phyloP scores from a whole-genome alignment of 371 early-diverging fungal genomes.

The Lichtheimia hyalospora region DNA sequence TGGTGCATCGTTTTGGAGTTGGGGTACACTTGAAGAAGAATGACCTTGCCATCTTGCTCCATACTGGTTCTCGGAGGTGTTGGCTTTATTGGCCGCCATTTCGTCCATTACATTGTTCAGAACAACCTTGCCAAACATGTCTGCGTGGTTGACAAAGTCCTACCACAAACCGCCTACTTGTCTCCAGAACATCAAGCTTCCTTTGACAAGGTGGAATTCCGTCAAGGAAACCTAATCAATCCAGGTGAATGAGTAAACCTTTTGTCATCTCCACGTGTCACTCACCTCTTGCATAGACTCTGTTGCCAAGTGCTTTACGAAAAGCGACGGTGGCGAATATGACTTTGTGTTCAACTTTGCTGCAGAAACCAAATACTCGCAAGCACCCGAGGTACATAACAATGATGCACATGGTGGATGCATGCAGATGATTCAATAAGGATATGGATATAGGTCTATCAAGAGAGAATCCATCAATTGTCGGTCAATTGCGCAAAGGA shows the following conservation, averaged over 20 bases:
- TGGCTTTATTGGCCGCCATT: conserved; percentile 85
- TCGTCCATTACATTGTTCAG: conserved; percentile 71
- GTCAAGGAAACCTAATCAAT: conserved; percentile 81
- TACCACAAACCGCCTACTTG: conserved; percentile 87
- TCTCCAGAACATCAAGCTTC: conserved; percentile 62
- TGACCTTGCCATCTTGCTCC: conserved; percentile 15
- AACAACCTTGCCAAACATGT: conserved; percentile 66
- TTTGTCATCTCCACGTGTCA: neutral
- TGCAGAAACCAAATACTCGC: conserved; percentile 90
- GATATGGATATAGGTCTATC: conserved; percentile 67
- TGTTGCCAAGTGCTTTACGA: conserved; percentile 70
- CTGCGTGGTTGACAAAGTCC: conserved; percentile 88
- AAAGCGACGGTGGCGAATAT: conserved; percentile 65
- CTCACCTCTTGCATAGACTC: conserved; percentile 44
- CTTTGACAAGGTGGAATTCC: conserved; percentile 76
- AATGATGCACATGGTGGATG: too few relatives aligned
- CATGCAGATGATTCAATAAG: neutral
- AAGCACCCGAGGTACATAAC: conserved; percentile 65
- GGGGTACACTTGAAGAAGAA: neutral
- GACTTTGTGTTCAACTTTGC: conserved; percentile 92
- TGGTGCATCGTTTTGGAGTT: too few relatives aligned
- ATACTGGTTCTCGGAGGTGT: conserved; percentile 81
- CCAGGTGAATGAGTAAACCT: conserved; percentile 49
- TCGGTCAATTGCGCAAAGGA: conserved; percentile 77
- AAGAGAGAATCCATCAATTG: conserved; percentile 78